A percentile compares a stretch with the other conserved stretches of the same genome.
Evolutionary conservation across 495 filamentous ascomycete genomes (phyloP).

Genomic region (Hyaloscypha finlandica): DNA sequence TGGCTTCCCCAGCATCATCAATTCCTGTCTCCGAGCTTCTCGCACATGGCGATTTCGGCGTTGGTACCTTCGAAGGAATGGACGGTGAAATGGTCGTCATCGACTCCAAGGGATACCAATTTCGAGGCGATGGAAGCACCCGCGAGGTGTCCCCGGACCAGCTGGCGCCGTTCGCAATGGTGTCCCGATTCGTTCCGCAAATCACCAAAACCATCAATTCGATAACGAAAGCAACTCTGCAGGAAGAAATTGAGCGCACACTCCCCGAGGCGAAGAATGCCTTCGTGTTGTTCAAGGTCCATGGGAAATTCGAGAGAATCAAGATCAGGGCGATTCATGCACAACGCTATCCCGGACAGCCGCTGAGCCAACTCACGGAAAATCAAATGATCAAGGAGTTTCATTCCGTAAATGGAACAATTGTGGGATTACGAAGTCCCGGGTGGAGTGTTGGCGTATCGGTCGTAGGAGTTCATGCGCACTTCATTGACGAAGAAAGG

Average conservation of each 20-base stretch:
- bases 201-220: slow-evolving; percentile 14
- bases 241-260: slow-evolving; percentile 41
- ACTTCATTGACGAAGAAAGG: slow-evolving; percentile 50
- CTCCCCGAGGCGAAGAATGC: slow-evolving; percentile 43
- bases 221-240: slow-evolving; percentile 26
- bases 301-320: slow-evolving; percentile 40
- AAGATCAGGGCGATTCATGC: slow-evolving; percentile 43
- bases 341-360: slow-evolving; percentile 38
- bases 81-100: slow-evolving; percentile 56
- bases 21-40: slow-evolving; percentile 40
- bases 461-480: slow-evolving; percentile 52
- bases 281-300: slow-evolving; percentile 41
- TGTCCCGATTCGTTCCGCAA: slow-evolving; percentile 40
- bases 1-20: slow-evolving; percentile 39
- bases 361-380: slow-evolving; percentile 42
- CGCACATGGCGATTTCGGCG: slow-evolving; percentile 49
- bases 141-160: slow-evolving; percentile 32
- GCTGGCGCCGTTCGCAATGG: slow-evolving; percentile 46
- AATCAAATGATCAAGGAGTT: slow-evolving; percentile 44
- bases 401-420: slow-evolving; percentile 39
- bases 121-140: slow-evolving; percentile 42
- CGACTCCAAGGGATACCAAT: slow-evolving; percentile 49
- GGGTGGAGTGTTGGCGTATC: slow-evolving; percentile 49
- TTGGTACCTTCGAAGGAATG: slow-evolving; percentile 52
- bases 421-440: slow-evolving; percentile 53